Conservation (phyloP, 495 filamentous ascomycete species). For the Aspergillus ostianus region DNA sequence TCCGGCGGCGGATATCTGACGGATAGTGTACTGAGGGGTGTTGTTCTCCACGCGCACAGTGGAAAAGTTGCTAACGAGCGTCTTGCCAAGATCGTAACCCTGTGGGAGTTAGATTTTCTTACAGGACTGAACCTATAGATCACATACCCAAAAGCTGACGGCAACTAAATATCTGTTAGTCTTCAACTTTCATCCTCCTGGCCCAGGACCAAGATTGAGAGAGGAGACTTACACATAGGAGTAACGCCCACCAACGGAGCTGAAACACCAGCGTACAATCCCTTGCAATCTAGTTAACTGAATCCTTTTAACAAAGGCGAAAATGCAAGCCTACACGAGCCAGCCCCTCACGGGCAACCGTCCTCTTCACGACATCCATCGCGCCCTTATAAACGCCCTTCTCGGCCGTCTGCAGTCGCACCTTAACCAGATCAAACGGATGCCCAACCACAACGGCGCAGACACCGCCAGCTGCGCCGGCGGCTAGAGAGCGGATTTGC, state of each 20-base stretch:
- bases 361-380: slow-evolving; percentile 87
- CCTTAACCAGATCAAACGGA: slow-evolving; percentile 97
- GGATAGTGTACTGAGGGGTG: slow-evolving; percentile 67
- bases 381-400: slow-evolving; percentile 88
- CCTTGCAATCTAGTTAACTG: slow-evolving; percentile 40
- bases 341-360: slow-evolving; percentile 82
- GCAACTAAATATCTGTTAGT: slow-evolving; percentile 61
- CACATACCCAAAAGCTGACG: slow-evolving; percentile 82
- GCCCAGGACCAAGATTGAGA: no score
- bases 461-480: slow-evolving; percentile 89
- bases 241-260: slow-evolving; percentile 94
- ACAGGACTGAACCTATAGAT: background rate
- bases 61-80: slow-evolving; percentile 68
- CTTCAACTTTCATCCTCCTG: background rate
- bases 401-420: slow-evolving; percentile 93
- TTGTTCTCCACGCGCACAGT: slow-evolving; percentile 60
- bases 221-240: slow-evolving; percentile 83
- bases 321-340: slow-evolving; percentile 46
- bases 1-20: slow-evolving; percentile 85
- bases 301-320: background rate
- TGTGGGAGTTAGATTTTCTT: slow-evolving; percentile 21
- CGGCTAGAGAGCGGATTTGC: slow-evolving; percentile 73
- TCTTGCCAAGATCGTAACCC: slow-evolving; percentile 96
- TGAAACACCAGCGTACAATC: slow-evolving; percentile 94
- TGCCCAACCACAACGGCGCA: slow-evolving; percentile 93